Conservation (phyloP, 371 early-diverging fungal species). For the Basidiobolus heterosporus region DNA sequence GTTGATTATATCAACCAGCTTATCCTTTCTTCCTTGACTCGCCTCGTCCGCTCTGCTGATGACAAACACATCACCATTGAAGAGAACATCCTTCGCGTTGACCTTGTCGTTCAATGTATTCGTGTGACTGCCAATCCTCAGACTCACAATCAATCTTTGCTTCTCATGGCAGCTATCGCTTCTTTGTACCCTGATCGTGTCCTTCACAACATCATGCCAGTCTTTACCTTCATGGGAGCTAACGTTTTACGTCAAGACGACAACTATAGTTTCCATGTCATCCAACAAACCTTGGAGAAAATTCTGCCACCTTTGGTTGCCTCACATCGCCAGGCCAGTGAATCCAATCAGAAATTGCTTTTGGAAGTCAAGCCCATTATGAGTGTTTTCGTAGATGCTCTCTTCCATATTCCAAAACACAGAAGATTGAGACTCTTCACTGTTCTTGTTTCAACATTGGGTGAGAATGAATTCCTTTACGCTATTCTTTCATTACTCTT, state of each 20-base stretch:
- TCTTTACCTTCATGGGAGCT: constrained; percentile 96
- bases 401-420: constrained; percentile 84
- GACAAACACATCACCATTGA: constrained; percentile 6
- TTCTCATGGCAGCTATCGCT: constrained; percentile 78
- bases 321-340: constrained; percentile 26
- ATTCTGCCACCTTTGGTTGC: constrained; percentile 73
- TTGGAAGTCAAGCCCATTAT: constrained; percentile 50
- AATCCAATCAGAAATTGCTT: constrained; percentile 19
- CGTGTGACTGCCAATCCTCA: constrained; percentile 86
- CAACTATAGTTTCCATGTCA: constrained; percentile 86
- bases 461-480: constrained; percentile 53
- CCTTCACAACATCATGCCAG: constrained; percentile 82
- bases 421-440: constrained; percentile 77
- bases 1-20: constrained; percentile 80
- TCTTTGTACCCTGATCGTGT: constrained; percentile 67
- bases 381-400: constrained; percentile 80
- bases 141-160: constrained; percentile 76
- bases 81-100: constrained; percentile 46
- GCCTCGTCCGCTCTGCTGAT: constrained; percentile 29
- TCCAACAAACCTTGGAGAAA: constrained; percentile 72
- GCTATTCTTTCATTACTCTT: constrained; percentile 56
- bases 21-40: constrained; percentile 51
- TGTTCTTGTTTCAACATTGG: constrained; percentile 62
- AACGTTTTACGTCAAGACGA: constrained; percentile 87
- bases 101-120: constrained; percentile 76